Base-by-base conservation (phyloP, 352 stramenopile species). In the Globisporangium takayamanum region DNA sequence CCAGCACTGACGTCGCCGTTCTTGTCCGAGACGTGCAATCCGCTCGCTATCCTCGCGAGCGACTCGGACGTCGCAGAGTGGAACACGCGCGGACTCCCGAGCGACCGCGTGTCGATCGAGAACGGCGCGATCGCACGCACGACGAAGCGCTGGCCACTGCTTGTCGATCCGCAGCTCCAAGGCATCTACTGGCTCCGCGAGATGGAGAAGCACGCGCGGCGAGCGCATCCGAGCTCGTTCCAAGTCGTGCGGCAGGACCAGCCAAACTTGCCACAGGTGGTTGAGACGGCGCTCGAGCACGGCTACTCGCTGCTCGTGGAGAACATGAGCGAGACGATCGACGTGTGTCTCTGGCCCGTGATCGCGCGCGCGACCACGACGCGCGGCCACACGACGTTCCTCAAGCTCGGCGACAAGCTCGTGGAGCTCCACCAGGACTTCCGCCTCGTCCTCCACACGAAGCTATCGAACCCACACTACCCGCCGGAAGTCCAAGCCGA, bases 401-500 rank as follows among this genome's bases (percentile, higher is more conserved):
- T 96, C 41, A 88, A 92, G 54, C 68, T 97, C 12, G 90, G 89
- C 12, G 89, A 96, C 55, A 92, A 96, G 42, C 62, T 97, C 12
- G 69, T 97, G 16, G 85, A 96, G 52, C 73, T 95, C 28, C 78
- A 94, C 57, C 28, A 66, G 2, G 67, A 85, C 18, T 97, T 97
- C 50, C 69, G 76, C 12, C 53, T 98, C 6, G 96, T 96, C 56
- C 57, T 98, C 7, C 92, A 97, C 61, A 98, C 92, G 1, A 98
- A 96, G 57, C 72, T 97, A 0, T 94, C 84, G n/a, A 97, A 97
- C 37, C 92, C 92, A 15, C 89, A 97, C 62, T 97, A 94, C 39
- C 87, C 87, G 16, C 90, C 92, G 0, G 92, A 97, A 59, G 53
- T 98, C 6, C 89, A 97, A 60, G 90, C 90, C 12, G 88, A 97